Percentiles rank a stretch among this genome's conserved stretches.
These are phyloP conservation scores for Peronospora farinosa DNA, from an alignment of 352 stramenopile species.

Conservation along the genomic window DNA sequence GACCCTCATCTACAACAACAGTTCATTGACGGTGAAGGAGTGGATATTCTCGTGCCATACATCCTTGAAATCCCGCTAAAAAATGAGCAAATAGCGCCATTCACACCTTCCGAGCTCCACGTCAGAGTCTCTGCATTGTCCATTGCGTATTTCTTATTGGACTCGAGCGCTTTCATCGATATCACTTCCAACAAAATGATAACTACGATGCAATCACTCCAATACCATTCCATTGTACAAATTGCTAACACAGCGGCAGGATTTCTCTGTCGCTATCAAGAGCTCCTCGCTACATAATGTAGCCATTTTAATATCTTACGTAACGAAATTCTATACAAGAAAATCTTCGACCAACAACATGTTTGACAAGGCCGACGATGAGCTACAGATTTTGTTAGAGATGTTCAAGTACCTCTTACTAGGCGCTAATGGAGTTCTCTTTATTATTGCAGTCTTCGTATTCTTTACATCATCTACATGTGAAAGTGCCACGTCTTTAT, in stretches of 20 bases:
- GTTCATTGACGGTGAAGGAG: constrained; percentile 46
- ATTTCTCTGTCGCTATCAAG: constrained; percentile 37
- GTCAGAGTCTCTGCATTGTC: constrained; percentile 46
- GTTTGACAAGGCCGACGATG: constrained; percentile 21
- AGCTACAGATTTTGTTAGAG: constrained; percentile 40
- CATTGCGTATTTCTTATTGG: constrained; percentile 60
- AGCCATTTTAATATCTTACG: constrained; percentile 9
- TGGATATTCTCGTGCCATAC: constrained; percentile 41
- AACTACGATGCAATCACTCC: constrained; percentile 27
- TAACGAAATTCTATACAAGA: constrained; percentile 20
- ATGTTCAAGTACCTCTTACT: constrained; percentile 56
- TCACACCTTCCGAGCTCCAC: constrained; percentile 30
- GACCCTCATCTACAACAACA: constrained; percentile 48
- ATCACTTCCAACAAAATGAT: constrained; percentile 38
- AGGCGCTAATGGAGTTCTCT: constrained; percentile 53
- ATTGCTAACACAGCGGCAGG: constrained; percentile 47
- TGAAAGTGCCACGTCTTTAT: constrained; percentile 2
- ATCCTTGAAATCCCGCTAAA: constrained; percentile 26
- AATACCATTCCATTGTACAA: constrained; percentile 31
- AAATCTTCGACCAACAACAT: constrained; percentile 14
- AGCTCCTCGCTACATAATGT: constrained; percentile 28
- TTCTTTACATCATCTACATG: constrained; percentile 22
- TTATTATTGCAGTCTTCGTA: constrained; percentile 36
- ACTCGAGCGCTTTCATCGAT: constrained; percentile 41
- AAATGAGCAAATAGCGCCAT: constrained; percentile 3